Evolutionary conservation across 345 rosid species (phyloP).

Genomic region (Lenwebbia sp.): DNA sequence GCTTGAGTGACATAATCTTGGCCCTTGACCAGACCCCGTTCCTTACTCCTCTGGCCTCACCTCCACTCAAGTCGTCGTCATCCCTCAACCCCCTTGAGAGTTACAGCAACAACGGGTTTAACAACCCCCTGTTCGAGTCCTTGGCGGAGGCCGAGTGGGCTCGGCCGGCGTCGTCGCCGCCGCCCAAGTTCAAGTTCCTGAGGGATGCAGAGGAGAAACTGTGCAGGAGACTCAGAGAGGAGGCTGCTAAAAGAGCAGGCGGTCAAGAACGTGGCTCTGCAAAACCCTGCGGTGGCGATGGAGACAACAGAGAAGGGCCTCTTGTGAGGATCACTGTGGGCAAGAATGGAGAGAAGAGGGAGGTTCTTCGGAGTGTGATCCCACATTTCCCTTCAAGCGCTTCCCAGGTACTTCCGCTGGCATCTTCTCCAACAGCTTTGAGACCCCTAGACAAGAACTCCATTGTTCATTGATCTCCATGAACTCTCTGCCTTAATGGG

Average conservation of each 20-base stretch:
- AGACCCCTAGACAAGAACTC: constrained; percentile 30
- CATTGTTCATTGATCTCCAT: constrained; percentile 1
- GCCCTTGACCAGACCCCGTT: constrained; percentile 35
- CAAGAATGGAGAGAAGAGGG: constrained; percentile 25
- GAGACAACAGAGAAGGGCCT: constrained; percentile 33
- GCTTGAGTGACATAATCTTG: constrained; percentile 58
- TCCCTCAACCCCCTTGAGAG: constrained; percentile 13
- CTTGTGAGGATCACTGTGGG: constrained; percentile 45
- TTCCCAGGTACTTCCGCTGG: constrained; percentile 60
- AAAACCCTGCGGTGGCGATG: background rate
- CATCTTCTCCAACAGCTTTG: constrained; percentile 43
- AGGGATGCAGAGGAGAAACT: constrained; percentile 92
- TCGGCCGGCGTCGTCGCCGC: constrained; percentile 62
- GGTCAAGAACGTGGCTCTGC: constrained; percentile 12
- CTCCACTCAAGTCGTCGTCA: constrained; percentile 32
- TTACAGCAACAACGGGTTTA: constrained; percentile 30
- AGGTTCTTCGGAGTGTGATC: constrained; percentile 9
- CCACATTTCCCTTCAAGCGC: constrained; percentile 17
- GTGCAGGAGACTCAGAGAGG: constrained; percentile 46
- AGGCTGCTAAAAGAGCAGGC: constrained; percentile 26
- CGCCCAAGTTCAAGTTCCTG: constrained; percentile 90
- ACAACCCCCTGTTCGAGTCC: constrained; percentile 89
- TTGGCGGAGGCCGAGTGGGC: constrained; percentile 44
- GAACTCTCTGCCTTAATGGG: constrained; percentile 1
- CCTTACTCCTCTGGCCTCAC: constrained; percentile 65